phyloP scores from a whole-genome alignment of 768 basidiomycete genomes.

The Strobilomyces dryophilus region DNA sequence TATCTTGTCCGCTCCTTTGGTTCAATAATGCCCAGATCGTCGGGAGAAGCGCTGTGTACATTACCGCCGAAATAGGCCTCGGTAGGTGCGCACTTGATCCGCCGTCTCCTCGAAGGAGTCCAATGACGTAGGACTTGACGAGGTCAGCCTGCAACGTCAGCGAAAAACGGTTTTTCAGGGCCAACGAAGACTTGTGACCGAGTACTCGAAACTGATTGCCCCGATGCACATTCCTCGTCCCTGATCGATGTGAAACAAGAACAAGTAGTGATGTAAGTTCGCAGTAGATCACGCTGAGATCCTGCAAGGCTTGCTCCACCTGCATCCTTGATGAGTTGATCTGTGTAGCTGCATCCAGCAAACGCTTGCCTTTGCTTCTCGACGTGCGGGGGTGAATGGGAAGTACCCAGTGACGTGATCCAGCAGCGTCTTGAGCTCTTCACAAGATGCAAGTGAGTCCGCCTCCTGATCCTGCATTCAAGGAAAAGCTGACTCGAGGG shows the following conservation, averaged over 20 bases:
- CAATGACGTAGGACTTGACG: constrained; percentile 58
- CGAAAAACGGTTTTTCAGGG: constrained; percentile 15
- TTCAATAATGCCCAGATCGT: constrained; percentile 75
- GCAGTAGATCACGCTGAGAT: constrained; percentile 74
- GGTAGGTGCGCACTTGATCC: constrained; percentile 40
- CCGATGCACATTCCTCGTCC: constrained; percentile 2
- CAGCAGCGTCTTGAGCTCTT: constrained; percentile 57
- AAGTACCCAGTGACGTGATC: constrained; percentile 81
- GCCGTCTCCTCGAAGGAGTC: constrained; percentile 52
- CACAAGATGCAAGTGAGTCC: constrained; percentile 28
- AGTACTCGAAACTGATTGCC: constrained; percentile 7
- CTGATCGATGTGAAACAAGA: constrained; percentile 31
- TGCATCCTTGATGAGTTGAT: constrained; percentile 26
- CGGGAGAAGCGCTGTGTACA: constrained; percentile 69
- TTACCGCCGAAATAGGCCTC: constrained; percentile 47
- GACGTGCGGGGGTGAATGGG: constrained; percentile 57
- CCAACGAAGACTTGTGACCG: constrained; percentile 16
- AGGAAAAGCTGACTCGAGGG: not conserved
- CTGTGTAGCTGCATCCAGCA: not conserved
- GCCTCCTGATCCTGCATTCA: constrained; percentile 19
- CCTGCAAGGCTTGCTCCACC: constrained; percentile 64
- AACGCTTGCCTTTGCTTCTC: constrained; percentile 52
- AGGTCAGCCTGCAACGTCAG: constrained; percentile 41
- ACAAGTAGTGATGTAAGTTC: constrained; percentile 66
- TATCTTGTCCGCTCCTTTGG: constrained; percentile 30